These are phyloP conservation scores for Claviceps spartinae DNA, from an alignment of 2,329 filamentous ascomycete genomes.

Conservation along the genomic window DNA sequence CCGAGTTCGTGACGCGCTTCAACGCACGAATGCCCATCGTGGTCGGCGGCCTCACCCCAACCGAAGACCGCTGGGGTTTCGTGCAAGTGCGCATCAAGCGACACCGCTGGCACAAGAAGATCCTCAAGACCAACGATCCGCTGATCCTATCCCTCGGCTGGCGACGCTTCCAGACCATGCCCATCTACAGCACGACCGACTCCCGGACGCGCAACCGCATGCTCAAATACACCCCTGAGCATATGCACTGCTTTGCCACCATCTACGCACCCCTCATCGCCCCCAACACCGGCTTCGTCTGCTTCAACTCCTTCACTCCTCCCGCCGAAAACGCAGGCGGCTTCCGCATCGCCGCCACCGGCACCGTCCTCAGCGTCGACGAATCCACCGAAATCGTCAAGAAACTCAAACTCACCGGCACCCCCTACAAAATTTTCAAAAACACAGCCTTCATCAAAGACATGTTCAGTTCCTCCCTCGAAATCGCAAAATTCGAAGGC, in stretches of 20 bases:
- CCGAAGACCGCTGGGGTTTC: conserved; percentile 90
- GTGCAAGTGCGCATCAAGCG: conserved; percentile 94
- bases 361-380: conserved; percentile 86
- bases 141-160: conserved; percentile 94
- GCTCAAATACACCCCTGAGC: conserved; percentile 97
- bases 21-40: conserved; percentile 71
- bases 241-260: conserved; percentile 97
- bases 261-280: conserved; percentile 92
- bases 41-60: conserved; percentile 80
- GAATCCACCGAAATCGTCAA: conserved; percentile 97
- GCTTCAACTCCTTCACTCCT: conserved; percentile 77
- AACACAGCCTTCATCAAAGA: conserved; percentile 98
- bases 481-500: conserved; percentile 97
- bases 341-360: conserved; percentile 88
- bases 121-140: conserved; percentile 94
- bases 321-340: conserved; percentile 51
- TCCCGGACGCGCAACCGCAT: conserved; percentile 88
- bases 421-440: conserved; percentile 96
- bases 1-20: conserved; percentile 78
- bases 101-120: conserved; percentile 98
- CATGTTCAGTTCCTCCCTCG: conserved; percentile 88
- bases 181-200: conserved; percentile 90
- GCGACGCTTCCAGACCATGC: conserved; percentile 85
- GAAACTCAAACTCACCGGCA: conserved; percentile 92
- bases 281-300: conserved; percentile 90